Conservation (phyloP, 2,329 filamentous ascomycete genomes). For the Arachnomyces sp. region DNA sequence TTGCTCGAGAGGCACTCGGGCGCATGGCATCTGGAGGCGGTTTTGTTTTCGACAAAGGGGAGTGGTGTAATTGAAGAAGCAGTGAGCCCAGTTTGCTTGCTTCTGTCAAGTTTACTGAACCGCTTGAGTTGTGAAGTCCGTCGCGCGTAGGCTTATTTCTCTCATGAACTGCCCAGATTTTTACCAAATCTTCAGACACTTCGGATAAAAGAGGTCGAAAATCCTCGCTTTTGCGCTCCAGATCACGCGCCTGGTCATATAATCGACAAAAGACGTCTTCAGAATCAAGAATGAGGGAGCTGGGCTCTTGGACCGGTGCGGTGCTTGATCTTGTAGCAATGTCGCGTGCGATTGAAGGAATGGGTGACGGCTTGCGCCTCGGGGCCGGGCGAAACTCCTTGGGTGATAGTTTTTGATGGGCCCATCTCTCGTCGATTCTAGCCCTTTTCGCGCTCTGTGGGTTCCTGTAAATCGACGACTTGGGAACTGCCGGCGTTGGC, state of each 20-base stretch:
- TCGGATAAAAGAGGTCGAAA: conserved; percentile 26
- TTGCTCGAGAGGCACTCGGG: conserved; percentile 17
- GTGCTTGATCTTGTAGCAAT: conserved; percentile 51
- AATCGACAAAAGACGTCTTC: conserved; percentile 62
- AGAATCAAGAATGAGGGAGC: conserved; percentile 65
- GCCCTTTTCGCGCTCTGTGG: conserved; percentile 35
- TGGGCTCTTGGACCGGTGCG: conserved; percentile 59
- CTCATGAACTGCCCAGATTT: conserved; percentile 26
- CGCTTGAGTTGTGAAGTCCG: background rate
- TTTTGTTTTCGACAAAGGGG: conserved; percentile 35
- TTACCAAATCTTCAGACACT: conserved; percentile 26
- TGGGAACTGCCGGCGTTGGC: conserved; percentile 15
- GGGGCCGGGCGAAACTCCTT: conserved; percentile 29
- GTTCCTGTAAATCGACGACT: conserved; percentile 36
- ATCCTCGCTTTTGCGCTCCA: conserved; percentile 24
- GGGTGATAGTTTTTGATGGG: conserved; percentile 23
- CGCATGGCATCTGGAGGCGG: conserved; percentile 17
- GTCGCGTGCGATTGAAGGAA: conserved; percentile 64
- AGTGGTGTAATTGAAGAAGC: conserved; percentile 71
- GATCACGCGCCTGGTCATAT: conserved; percentile 43
- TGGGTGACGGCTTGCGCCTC: conserved; percentile 52
- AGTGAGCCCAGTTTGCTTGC: conserved; percentile 72
- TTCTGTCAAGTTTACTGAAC: conserved; percentile 36
- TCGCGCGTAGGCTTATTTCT: conserved; percentile 35
- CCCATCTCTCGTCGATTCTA: conserved; percentile 35